These are phyloP conservation scores for Neodidymelliopsis sp. DNA, from an alignment of 2,329 filamentous ascomycete species.

Conservation along the genomic window DNA sequence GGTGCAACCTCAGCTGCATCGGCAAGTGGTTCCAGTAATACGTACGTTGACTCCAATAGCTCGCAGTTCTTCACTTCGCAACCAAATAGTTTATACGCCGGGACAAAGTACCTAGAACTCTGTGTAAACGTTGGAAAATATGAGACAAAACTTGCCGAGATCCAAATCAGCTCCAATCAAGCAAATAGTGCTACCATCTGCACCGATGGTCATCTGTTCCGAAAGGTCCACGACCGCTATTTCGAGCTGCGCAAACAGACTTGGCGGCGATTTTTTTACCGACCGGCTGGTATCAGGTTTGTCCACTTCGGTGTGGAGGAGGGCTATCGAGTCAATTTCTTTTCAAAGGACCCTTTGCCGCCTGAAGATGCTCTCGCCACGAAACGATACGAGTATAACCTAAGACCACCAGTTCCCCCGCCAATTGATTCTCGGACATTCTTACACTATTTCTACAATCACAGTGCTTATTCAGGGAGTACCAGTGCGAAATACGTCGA, in stretches of 20 bases:
- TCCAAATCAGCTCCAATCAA: conserved; percentile 6
- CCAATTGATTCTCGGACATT: conserved; percentile 23
- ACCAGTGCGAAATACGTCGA: conserved; percentile 12
- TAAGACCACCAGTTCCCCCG: conserved; percentile 4
- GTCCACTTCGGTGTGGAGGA: conserved; percentile 15
- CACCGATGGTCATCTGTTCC: conserved; percentile 19
- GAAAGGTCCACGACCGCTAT: conserved; percentile 17
- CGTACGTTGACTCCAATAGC: not conserved
- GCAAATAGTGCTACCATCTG: not conserved
- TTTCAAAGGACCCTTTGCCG: conserved; percentile 1
- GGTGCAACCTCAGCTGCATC: not conserved
- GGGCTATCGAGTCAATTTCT: conserved; percentile 9
- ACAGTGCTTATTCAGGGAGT: conserved; percentile 3
- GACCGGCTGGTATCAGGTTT: conserved; percentile 16
- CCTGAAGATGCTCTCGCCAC: conserved; percentile 8
- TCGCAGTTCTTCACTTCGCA: not conserved
- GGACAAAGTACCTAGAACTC: conserved; percentile 11
- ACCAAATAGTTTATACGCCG: not conserved
- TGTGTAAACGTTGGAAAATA: conserved; percentile 15
- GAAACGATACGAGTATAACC: conserved; percentile 16
- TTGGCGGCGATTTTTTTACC: conserved; percentile 12
- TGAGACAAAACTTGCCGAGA: conserved; percentile 16
- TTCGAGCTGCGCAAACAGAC: not conserved
- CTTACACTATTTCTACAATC: conserved; percentile 22
- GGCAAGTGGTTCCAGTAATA: not conserved